Evolutionary conservation across 768 basidiomycete genomes (phyloP).

Genomic region (Lepiota brunneoincarnata): DNA sequence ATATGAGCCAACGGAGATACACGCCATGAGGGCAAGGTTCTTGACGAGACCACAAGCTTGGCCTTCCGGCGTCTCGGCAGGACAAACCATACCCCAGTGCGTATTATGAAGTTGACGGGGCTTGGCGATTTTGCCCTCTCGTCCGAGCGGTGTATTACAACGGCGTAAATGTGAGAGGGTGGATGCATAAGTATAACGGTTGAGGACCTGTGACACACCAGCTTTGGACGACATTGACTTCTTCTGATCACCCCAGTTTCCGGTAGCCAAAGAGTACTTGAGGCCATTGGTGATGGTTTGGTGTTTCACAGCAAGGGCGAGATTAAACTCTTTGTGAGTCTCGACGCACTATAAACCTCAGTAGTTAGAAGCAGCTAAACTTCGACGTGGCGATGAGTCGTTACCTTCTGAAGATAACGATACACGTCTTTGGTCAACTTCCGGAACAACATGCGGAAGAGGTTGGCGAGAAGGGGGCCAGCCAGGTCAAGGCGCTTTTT

Average conservation of each 20-base stretch:
- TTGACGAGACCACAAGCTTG: conserved; percentile 99
- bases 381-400: conserved; percentile 10
- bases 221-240: conserved; percentile 98
- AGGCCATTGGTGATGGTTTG: conserved; percentile 98
- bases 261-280: conserved; percentile 96
- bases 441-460: conserved; percentile 97
- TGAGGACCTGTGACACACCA: conserved; percentile 97
- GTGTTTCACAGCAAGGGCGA: conserved; percentile 89
- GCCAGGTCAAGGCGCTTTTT: conserved; percentile 97
- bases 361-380: background rate
- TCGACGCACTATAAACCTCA: conserved; percentile 79
- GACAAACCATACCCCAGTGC: conserved; percentile 99
- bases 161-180: conserved; percentile 97
- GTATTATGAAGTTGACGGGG: conserved; percentile 99
- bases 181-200: conserved; percentile 98
- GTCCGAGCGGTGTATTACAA: conserved; percentile 95
- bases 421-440: conserved; percentile 97
- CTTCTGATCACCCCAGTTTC: conserved; percentile 99
- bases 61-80: conserved; percentile 98
- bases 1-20: conserved; percentile 95
- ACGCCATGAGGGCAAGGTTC: conserved; percentile 95
- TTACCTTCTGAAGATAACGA: conserved; percentile 93
- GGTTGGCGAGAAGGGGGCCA: conserved; percentile 91
- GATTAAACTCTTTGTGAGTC: conserved; percentile 91
- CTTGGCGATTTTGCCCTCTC: conserved; percentile 98